These are phyloP conservation scores for Acacia melanoxylon DNA, from an alignment of 306 rosid species.

Conservation along the genomic window DNA sequence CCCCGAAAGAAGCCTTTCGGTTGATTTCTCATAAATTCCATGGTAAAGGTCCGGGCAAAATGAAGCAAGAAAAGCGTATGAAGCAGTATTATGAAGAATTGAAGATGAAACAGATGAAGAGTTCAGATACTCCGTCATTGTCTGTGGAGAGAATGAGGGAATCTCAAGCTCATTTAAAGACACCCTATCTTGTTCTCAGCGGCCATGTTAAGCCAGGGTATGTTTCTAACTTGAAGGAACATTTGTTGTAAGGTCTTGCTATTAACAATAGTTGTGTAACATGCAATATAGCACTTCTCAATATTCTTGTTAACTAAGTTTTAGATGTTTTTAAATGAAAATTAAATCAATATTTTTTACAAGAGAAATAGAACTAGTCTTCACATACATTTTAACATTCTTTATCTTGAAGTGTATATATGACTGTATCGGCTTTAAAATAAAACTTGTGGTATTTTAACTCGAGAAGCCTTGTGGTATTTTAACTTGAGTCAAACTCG, in stretches of 20 bases:
- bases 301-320: neutral
- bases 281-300: neutral
- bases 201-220: slow-evolving; percentile 97
- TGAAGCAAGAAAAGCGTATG: slow-evolving; percentile 96
- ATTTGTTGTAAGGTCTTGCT: slow-evolving; percentile 14
- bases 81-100: slow-evolving; percentile 85
- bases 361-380: neutral
- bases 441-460: neutral
- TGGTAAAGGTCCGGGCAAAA: slow-evolving; percentile 95
- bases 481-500: neutral
- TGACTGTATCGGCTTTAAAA: neutral
- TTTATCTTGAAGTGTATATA: neutral
- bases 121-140: slow-evolving; percentile 82
- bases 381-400: neutral
- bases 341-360: neutral
- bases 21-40: slow-evolving; percentile 81
- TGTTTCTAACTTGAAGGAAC: slow-evolving; percentile 24
- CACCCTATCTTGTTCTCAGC: slow-evolving; percentile 94
- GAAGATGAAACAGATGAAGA: slow-evolving; percentile 91
- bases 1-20: slow-evolving; percentile 92
- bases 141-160: slow-evolving; percentile 98
- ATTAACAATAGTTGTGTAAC: neutral
- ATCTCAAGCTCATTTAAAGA: slow-evolving; percentile 75
- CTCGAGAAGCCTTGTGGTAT: neutral
- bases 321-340: neutral